phyloP scores from a whole-genome alignment of 805 yeast genomes.

The Monosporozyma aerobia region DNA sequence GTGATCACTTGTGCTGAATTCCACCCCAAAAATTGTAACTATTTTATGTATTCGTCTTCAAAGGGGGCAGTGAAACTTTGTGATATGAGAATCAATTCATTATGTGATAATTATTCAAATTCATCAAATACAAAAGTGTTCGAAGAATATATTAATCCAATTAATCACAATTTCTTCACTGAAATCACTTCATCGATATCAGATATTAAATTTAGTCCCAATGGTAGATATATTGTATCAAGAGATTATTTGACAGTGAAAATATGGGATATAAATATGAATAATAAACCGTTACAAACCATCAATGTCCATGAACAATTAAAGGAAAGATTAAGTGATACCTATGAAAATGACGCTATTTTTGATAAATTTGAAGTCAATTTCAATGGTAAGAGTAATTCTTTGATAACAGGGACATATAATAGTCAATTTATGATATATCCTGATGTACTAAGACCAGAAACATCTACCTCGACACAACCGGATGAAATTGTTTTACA shows the following conservation, averaged over 20 bases:
- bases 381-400: conserved; percentile 84
- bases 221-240: conserved; percentile 92
- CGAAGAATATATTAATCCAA: conserved; percentile 90
- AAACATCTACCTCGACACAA: conserved; percentile 7
- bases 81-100: conserved; percentile 92
- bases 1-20: conserved; percentile 95
- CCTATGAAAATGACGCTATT: conserved; percentile 96
- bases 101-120: conserved; percentile 56
- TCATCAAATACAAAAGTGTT: conserved; percentile 61
- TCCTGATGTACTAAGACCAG: conserved; percentile 58
- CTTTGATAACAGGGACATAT: conserved; percentile 94
- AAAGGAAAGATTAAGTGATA: conserved; percentile 87
- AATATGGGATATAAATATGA: conserved; percentile 98
- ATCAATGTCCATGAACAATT: conserved; percentile 93
- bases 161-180: conserved; percentile 89
- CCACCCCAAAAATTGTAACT: conserved; percentile 86
- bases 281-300: conserved; percentile 85
- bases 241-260: conserved; percentile 96
- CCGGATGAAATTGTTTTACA: conserved; percentile 65
- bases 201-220: conserved; percentile 83
- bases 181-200: conserved; percentile 92
- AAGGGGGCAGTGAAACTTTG: conserved; percentile 93
- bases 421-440: conserved; percentile 95
- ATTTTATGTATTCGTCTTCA: conserved; percentile 89
- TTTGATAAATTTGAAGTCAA: conserved; percentile 97